phyloP scores from a whole-genome alignment of 495 filamentous ascomycete genomes.

The Xylaria scruposa region DNA sequence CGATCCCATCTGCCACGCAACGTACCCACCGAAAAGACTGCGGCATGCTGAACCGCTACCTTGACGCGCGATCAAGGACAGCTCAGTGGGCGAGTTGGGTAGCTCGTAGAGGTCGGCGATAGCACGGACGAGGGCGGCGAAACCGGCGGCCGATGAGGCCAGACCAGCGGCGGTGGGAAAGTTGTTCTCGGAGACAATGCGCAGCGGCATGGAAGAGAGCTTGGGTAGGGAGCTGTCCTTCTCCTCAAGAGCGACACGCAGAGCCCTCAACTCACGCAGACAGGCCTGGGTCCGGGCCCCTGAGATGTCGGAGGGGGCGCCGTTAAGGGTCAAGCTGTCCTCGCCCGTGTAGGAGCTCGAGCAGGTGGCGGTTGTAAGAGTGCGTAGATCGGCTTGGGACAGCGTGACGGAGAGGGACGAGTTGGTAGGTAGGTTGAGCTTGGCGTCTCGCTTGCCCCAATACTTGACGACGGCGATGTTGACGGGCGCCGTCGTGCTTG shows the following conservation, averaged over 20 bases:
- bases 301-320: slow-evolving; percentile 79
- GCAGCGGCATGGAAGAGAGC: slow-evolving; percentile 74
- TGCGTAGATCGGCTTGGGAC: slow-evolving; percentile 90
- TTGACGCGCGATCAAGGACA: slow-evolving; percentile 90
- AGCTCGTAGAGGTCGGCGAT: slow-evolving; percentile 92
- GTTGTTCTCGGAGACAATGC: slow-evolving; percentile 93
- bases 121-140: slow-evolving; percentile 90
- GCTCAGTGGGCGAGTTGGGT: slow-evolving; percentile 74
- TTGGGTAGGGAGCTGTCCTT: slow-evolving; percentile 74
- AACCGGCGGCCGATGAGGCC: slow-evolving; percentile 90
- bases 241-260: slow-evolving; percentile 76
- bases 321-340: slow-evolving; percentile 86
- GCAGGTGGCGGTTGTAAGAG: slow-evolving; percentile 94
- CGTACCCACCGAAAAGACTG: slow-evolving; percentile 91
- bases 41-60: slow-evolving; percentile 94
- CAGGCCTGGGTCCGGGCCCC: slow-evolving; percentile 90
- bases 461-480: slow-evolving; percentile 99
- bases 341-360: slow-evolving; percentile 70
- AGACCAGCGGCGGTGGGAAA: slow-evolving; percentile 99
- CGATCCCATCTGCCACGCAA: slow-evolving; percentile 84
- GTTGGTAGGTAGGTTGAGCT: slow-evolving; percentile 95
- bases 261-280: slow-evolving; percentile 79
- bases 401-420: slow-evolving; percentile 95
- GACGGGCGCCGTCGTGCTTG: slow-evolving; percentile 94
- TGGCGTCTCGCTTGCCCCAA: slow-evolving; percentile 95